phyloP scores from a whole-genome alignment of 1,284 basidiomycete species.

The Puccinia triticina region DNA sequence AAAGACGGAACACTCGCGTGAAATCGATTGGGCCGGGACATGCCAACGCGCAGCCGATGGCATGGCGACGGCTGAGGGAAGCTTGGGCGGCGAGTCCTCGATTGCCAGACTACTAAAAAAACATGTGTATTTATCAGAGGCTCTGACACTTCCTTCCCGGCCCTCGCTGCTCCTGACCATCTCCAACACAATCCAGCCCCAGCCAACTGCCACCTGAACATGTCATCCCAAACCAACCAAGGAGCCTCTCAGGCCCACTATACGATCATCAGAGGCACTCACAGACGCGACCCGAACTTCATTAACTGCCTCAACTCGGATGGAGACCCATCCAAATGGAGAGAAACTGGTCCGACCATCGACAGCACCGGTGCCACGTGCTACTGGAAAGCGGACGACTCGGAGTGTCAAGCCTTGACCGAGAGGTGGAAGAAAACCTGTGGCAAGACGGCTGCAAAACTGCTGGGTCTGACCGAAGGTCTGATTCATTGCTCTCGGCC shows the following conservation, averaged over 20 bases:
- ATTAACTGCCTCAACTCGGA: constrained; percentile 40
- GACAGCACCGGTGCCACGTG: constrained; percentile 42
- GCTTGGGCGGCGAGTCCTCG: no score
- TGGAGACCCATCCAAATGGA: constrained; percentile 20
- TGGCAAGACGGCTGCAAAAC: constrained; percentile 38
- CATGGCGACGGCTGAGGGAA: no score
- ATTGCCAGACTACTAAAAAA: no score
- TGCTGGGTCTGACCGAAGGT: constrained; percentile 36
- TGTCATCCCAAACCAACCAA: neutral
- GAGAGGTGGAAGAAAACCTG: constrained; percentile 38
- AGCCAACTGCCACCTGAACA: neutral
- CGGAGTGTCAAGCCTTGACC: neutral
- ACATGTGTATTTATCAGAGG: no score
- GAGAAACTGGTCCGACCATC: constrained; percentile 10
- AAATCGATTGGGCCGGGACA: no score
- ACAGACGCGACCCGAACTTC: constrained; percentile 21
- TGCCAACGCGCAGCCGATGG: no score
- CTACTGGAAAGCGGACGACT: constrained; percentile 35
- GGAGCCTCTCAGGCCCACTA: constrained; percentile 12
- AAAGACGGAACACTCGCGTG: no score
- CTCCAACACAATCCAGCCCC: no score
- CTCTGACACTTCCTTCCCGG: no score
- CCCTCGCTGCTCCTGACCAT: no score
- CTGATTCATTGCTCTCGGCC: neutral
- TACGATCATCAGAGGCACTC: neutral